Evolutionary conservation across 73 alveolate species (phyloP), one percentile per base, ranked within the genome.

Genomic region (Tetrahymena borealis): DNA sequence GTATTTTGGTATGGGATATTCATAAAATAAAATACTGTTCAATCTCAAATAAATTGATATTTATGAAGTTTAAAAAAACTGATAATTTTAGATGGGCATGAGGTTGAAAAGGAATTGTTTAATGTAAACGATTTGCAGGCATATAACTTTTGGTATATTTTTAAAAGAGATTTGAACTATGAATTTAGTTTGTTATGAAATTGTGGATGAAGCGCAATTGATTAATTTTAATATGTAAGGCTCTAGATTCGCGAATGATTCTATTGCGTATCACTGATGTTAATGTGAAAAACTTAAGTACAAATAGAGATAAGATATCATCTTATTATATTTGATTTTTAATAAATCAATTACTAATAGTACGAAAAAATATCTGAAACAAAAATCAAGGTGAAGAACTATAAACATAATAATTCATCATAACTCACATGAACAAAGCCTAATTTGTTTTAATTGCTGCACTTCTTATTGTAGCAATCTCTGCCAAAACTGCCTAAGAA

Each of bases 401-500:
- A 60, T 60, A 60, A 60, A 24, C 28, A 60, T 24, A 60, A 24
- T 24, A 10, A 4, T 60, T 60, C 85, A 60, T 60, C 85, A 60
- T 42, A 11, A 24, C 85, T 0, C 28, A 60, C 2, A 60, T 60
- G 85, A 60, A 35, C 85, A 60, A 60, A 60, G 37, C 28, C 85
- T 60, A 60, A 60, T 60, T 60, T 60, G 85, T 60, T 24, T 60
- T 60, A 2, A 60, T 60, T 60, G 85, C 85, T 18, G 85, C 93
- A 7, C 77, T 90, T 13, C 79, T 90, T 36, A 32, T 79, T 12
- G 41, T 39, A 7, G 93, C 79, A 85, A 42, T 28, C 10, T 33
- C 78, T 7, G 35, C 92, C 28, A 93, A 85, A 39, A 94, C 97
- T 39, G 91, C 94, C 18, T 96, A 94, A 36, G 99, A 95, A 91